Evolutionary conservation across 2,329 filamentous ascomycete species (phyloP).

Genomic region (Pyricularia pennisetigena): DNA sequence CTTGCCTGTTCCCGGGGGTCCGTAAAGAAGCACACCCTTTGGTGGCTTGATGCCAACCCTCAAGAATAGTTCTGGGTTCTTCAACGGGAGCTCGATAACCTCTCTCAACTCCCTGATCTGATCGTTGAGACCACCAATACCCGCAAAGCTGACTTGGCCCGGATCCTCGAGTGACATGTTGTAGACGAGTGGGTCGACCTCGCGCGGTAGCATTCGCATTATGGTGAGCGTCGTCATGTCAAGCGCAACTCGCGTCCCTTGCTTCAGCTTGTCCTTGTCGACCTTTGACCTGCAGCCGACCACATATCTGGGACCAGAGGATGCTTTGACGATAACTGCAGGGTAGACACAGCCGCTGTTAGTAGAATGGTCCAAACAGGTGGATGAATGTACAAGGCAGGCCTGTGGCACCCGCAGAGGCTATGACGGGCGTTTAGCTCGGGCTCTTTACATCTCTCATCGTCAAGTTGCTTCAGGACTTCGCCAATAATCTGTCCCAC

Average conservation of each 20-base stretch:
- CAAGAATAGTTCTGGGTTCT: conserved; percentile 96
- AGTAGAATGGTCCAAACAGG: background rate
- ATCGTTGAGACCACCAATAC: conserved; percentile 95
- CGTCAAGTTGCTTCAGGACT: conserved; percentile 96
- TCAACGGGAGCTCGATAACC: conserved; percentile 94
- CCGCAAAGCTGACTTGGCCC: conserved; percentile 93
- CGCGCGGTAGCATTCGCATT: conserved; percentile 98
- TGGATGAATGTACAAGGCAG: background rate
- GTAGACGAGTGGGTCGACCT: conserved; percentile 97
- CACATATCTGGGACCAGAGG: conserved; percentile 92
- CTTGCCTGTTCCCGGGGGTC: conserved; percentile 94
- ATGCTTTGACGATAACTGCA: conserved; percentile 94
- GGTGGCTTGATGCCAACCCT: conserved; percentile 98
- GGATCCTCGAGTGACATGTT: conserved; percentile 99
- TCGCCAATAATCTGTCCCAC: conserved; percentile 99
- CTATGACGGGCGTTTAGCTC: conserved; percentile 1
- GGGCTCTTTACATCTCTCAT: conserved; percentile 87
- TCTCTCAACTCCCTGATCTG: conserved; percentile 96
- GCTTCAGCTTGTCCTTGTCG: conserved; percentile 94
- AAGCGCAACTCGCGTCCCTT: conserved; percentile 92
- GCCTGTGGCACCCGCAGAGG: background rate
- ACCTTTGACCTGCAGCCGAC: conserved; percentile 98
- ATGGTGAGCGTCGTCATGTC: conserved; percentile 99
- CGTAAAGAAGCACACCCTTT: conserved; percentile 93
- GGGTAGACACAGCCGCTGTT: background rate